phyloP scores from a whole-genome alignment of 768 basidiomycete species.

The Boletus sp. region DNA sequence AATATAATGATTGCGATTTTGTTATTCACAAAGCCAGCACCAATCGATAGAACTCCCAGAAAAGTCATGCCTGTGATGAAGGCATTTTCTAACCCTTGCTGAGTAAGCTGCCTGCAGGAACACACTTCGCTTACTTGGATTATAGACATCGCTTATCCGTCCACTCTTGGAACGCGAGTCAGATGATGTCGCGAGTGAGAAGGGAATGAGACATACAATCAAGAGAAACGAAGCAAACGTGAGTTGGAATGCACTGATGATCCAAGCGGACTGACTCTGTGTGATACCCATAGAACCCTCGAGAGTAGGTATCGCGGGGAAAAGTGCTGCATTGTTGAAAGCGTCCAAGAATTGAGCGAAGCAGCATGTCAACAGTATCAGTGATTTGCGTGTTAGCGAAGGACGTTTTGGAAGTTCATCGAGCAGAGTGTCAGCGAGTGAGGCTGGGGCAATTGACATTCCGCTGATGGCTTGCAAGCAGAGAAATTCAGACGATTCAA shows the following conservation, averaged over 20 bases:
- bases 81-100: conserved; percentile 38
- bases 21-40: conserved; percentile 45
- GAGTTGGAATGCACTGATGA: conserved; percentile 44
- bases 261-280: conserved; percentile 37
- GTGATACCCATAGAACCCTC: conserved; percentile 19
- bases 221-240: conserved; percentile 45
- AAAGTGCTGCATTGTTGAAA: conserved; percentile 43
- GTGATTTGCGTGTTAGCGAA: conserved; percentile 26
- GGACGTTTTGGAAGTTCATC: conserved; percentile 8
- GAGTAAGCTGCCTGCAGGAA: conserved; percentile 24
- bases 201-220: conserved; percentile 12
- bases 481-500: background rate
- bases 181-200: conserved; percentile 2
- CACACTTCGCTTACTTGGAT: conserved; percentile 30
- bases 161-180: conserved; percentile 20
- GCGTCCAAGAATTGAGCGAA: conserved; percentile 44
- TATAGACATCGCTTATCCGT: conserved; percentile 25
- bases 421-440: background rate
- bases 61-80: conserved; percentile 41
- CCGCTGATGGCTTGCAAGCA: background rate
- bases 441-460: conserved; percentile 9
- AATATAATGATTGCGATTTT: conserved; percentile 50
- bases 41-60: conserved; percentile 45
- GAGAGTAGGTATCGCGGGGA: conserved; percentile 40
- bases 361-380: conserved; percentile 39